Evolutionary conservation across 1,284 basidiomycete genomes (phyloP), one percentile per base, ranked within the genome.

Genomic region (Ganoderma boninense): DNA sequence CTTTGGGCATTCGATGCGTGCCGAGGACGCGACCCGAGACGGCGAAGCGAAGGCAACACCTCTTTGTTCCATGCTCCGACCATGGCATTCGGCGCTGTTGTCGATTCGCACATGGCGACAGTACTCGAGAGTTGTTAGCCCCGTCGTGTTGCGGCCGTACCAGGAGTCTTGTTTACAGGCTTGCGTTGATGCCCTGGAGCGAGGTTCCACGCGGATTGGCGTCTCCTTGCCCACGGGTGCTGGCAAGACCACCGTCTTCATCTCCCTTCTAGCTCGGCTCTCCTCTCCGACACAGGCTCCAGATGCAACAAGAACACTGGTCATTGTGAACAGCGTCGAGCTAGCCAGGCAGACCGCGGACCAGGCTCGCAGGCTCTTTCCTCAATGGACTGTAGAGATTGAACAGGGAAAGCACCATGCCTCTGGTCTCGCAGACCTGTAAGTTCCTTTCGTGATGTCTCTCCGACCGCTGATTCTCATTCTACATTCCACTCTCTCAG

Each of bases 171-270:
- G 95, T 78, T 85, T 99, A 43, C 83, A 89, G 26, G 89, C 94
- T 4, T 98, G 97, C 78, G 83, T 92, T 2, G 85, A 88, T 14
- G 94, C 96, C 1, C 84, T 98, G 26, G 78, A 82, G 35, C 79
- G 82, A 32, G 89, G 90, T 18, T 87, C 82, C 38, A 89, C 89
- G 1, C 91, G 97, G 29, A 94, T 98, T 62, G 97, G 97, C n/a
- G 95, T 97, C 29, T 97, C 94, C 16, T 86, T 96, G 1, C 96
- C 97, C 13, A 98, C 97, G 26, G 95, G 96, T 14, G 90, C 94
- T 38, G 97, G 97, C 10, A 99, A 99, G 81, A 98, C 97, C 0
- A 95, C 95, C 0, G 94, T 97, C 69, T 99, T 97, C 82, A 92
- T 96, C 64, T 89, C 90, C 6, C 86, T 97, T 23, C 85, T 97